Conservation (phyloP, 2,329 filamentous ascomycete genomes). For the Boeremia exigua region DNA sequence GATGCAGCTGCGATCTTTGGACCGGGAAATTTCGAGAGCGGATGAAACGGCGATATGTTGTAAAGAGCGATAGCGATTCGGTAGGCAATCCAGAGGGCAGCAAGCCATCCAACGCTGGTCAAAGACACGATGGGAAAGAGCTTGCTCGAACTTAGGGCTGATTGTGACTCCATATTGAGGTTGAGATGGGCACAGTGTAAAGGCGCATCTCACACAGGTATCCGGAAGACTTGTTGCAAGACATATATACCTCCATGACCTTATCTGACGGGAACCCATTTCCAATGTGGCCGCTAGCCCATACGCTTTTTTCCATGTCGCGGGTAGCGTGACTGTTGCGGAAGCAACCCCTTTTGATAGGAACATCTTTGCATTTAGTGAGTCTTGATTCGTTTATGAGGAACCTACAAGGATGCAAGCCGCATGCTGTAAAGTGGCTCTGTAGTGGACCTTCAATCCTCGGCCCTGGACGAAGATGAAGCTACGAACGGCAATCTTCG, state of each 20-base stretch:
- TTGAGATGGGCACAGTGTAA: not conserved
- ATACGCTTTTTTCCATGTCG: not conserved
- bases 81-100: conserved; percentile 27
- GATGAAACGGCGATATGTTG: conserved; percentile 34
- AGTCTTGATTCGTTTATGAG: conserved; percentile 5
- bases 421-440: conserved; percentile 6
- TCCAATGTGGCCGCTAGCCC: conserved; percentile 7
- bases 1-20: conserved; percentile 38
- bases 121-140: conserved; percentile 20
- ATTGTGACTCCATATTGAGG: conserved; percentile 25
- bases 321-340: conserved; percentile 3
- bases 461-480: not conserved
- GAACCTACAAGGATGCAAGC: not conserved
- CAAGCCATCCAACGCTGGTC: conserved; percentile 21
- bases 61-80: conserved; percentile 26
- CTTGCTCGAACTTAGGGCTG: conserved; percentile 16
- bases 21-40: conserved; percentile 34
- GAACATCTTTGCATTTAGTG: conserved; percentile 3
- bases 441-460: conserved; percentile 1
- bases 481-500: conserved; percentile 4
- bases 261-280: conserved; percentile 5
- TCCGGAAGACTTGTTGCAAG: conserved; percentile 15
- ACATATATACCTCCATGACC: conserved; percentile 20
- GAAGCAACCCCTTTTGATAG: conserved; percentile 5
- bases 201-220: conserved; percentile 12